Evolutionary conservation across 306 rosid genomes (phyloP), one percentile per base, ranked within the genome.

Genomic region (Sicyos edulis): DNA sequence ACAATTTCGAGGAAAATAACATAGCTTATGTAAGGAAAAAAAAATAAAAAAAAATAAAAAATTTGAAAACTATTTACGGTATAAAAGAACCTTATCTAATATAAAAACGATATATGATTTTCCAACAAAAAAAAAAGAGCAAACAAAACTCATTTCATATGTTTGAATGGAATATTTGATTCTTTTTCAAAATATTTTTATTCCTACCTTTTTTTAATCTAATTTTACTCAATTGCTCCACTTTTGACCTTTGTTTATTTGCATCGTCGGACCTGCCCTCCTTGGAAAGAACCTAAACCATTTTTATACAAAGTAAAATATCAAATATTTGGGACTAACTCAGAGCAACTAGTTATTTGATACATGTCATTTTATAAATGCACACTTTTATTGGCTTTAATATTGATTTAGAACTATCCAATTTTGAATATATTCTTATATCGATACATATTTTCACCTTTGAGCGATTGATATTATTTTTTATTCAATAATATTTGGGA

Each of bases 121-220:
- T 24, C 3, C 8, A 24, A 49, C 3, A 49, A 49, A 12, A 11
- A 49, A 4, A 57, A 10, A 57, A n/a, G n/a, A n/a, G n/a, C 15
- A 55, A 9, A 55, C 14, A 55, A 55, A 55, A 10, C 20, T 9
- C 58, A 54, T 54, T 54, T 54, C 59, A 54, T 54, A 54, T 56
- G 16, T 56, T 10, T 56, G 62, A 56, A 56, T 56, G 14, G 62
- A 56, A 56, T 56, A 56, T 56, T n/a, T n/a, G n/a, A n/a, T n/a
- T n/a, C n/a, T n/a, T n/a, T 21, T 56, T 56, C 32, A 59, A 59
- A 54, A n/a, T 54, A 7, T 42, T 44, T 54, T 54, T 42, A 47
- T 19, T 55, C 14, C 60, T 9, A 19, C 20, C 8, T 17, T 37
- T 62, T 62, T 16, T 32, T 54, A 15, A 3, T 26, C 8, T 29